A percentile compares a stretch with the other conserved stretches of the same genome.
phyloP scores from a whole-genome alignment of 805 yeast genomes.

The Metschnikowia bowlesiae region DNA sequence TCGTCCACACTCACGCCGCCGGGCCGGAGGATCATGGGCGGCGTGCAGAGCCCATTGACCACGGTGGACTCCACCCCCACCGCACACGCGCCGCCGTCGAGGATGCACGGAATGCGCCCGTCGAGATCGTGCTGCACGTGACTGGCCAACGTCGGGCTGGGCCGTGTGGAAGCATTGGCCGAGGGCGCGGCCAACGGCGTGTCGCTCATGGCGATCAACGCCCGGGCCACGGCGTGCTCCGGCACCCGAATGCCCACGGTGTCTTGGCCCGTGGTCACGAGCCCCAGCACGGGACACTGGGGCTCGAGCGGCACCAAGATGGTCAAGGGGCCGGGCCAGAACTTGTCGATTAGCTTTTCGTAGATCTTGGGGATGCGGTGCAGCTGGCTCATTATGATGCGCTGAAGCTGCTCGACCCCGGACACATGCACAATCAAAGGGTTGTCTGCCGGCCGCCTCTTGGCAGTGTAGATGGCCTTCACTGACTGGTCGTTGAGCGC shows the following conservation, averaged over 20 bases:
- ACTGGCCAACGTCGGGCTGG: conserved; percentile 84
- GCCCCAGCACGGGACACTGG: conserved; percentile 53
- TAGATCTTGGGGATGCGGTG: conserved; percentile 66
- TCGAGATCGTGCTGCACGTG: conserved; percentile 81
- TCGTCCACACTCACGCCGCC: conserved; percentile 89
- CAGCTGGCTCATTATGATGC: conserved; percentile 48
- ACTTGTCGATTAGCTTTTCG: conserved; percentile 53
- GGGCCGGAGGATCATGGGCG: conserved; percentile 88
- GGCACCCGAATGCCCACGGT: conserved; percentile 95
- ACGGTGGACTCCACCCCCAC: conserved; percentile 96
- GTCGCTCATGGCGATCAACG: conserved; percentile 77
- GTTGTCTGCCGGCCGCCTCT: conserved; percentile 92
- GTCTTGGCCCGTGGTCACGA: conserved; percentile 81
- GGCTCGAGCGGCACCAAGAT: conserved; percentile 64
- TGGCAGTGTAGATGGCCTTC: conserved; percentile 73
- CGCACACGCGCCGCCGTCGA: conserved; percentile 85
- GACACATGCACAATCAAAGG: conserved; percentile 91
- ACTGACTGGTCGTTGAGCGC: conserved; percentile 74
- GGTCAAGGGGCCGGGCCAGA: conserved; percentile 97
- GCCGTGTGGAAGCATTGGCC: conserved; percentile 93
- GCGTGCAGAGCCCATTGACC: conserved; percentile 77
- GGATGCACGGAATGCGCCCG: conserved; percentile 73
- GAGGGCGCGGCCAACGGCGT: conserved; percentile 96
- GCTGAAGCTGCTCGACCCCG: conserved; percentile 63
- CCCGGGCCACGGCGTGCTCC: conserved; percentile 81